phyloP scores from a whole-genome alignment of 2,329 filamentous ascomycete species.

The Penicillium carneum region DNA sequence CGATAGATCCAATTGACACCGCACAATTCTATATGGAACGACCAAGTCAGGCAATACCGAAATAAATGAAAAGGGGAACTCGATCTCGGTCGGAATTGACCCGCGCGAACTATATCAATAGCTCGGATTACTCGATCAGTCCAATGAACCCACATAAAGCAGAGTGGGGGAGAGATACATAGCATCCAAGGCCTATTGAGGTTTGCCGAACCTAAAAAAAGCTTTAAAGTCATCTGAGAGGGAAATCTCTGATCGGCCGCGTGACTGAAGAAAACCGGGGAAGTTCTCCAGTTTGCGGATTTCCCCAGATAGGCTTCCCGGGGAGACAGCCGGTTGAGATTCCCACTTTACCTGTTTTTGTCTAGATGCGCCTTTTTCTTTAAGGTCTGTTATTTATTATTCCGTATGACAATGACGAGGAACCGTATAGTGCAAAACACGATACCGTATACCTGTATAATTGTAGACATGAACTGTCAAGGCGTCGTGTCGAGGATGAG shows the following conservation, averaged over 20 bases:
- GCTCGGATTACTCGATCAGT: slow-evolving; percentile 35
- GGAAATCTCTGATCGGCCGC: slow-evolving; percentile 14
- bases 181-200: background rate
- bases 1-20: slow-evolving; percentile 3
- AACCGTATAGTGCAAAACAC: slow-evolving; percentile 32
- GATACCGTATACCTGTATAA: slow-evolving; percentile 18
- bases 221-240: slow-evolving; percentile 21
- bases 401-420: slow-evolving; percentile 35
- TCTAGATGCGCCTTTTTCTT: slow-evolving; percentile 22
- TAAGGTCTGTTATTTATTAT: slow-evolving; percentile 11
- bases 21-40: background rate
- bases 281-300: slow-evolving; percentile 19
- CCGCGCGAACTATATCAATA: background rate
- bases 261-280: slow-evolving; percentile 14
- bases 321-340: background rate
- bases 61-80: background rate
- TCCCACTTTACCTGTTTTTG: slow-evolving; percentile 11
- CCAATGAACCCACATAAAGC: background rate
- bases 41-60: slow-evolving; percentile 10
- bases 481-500: background rate
- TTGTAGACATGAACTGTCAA: background rate
- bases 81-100: background rate
- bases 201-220: background rate
- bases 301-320: slow-evolving; percentile 39
- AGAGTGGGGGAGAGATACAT: background rate